phyloP scores from a whole-genome alignment of 192 early-diverging fungal genomes.

The Coemansia sp. region DNA sequence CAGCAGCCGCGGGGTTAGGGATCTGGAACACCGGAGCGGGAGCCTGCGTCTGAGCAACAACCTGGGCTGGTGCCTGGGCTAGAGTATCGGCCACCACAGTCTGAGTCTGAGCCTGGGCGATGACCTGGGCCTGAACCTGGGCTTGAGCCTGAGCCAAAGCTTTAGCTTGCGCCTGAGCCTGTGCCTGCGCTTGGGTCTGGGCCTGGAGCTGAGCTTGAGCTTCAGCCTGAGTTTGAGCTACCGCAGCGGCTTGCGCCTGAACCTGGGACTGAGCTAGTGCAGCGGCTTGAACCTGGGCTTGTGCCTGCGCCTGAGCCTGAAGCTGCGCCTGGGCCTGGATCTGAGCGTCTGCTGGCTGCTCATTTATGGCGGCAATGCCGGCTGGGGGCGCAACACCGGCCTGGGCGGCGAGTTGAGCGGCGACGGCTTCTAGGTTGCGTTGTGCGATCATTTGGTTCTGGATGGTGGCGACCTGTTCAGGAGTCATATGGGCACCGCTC shows the following conservation, averaged over 20 bases:
- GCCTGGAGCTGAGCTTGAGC: slow-evolving; percentile 51
- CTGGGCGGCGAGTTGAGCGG: slow-evolving; percentile 48
- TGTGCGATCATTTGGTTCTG: slow-evolving; percentile 56
- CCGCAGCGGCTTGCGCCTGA: slow-evolving; percentile 31
- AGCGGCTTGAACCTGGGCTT: slow-evolving; percentile 41
- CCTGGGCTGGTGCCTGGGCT: not conserved
- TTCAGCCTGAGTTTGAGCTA: slow-evolving; percentile 45
- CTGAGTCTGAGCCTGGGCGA: slow-evolving; percentile 31
- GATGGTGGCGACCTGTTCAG: slow-evolving; percentile 44
- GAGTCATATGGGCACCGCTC: slow-evolving; percentile 5
- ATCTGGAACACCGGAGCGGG: slow-evolving; percentile 17
- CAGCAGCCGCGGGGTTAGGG: slow-evolving; percentile 11
- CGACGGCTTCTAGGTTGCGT: slow-evolving; percentile 47
- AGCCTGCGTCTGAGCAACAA: not conserved
- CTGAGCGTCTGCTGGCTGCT: not conserved
- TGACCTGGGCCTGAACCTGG: slow-evolving; percentile 32
- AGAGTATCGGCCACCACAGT: not conserved
- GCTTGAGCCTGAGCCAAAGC: slow-evolving; percentile 46
- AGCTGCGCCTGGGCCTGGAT: slow-evolving; percentile 15
- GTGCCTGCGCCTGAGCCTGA: slow-evolving; percentile 21
- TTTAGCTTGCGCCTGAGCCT: slow-evolving; percentile 39
- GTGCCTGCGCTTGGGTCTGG: slow-evolving; percentile 46
- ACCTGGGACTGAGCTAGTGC: slow-evolving; percentile 15
- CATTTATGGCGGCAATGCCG: slow-evolving; percentile 33
- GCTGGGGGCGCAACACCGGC: slow-evolving; percentile 47